Conservation (phyloP, 805 yeast species). For the Yamadazyma ubonensis region DNA sequence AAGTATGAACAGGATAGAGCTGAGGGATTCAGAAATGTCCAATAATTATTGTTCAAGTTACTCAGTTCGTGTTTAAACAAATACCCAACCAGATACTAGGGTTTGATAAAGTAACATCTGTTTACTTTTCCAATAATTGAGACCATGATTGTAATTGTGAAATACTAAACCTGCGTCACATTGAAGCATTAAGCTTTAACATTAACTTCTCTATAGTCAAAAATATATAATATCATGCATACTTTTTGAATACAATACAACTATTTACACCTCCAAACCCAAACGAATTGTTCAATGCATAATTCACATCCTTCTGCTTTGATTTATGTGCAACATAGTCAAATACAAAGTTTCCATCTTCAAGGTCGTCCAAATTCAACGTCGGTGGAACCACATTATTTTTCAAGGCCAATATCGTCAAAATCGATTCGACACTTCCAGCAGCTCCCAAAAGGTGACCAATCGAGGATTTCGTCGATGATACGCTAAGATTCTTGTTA, state of each 20-base stretch:
- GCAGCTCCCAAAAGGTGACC: constrained; percentile 97
- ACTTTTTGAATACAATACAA: constrained; percentile 39
- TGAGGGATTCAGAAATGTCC: too few relatives aligned
- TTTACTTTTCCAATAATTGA: too few relatives aligned
- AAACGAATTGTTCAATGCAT: constrained; percentile 84
- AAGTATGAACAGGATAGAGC: too few relatives aligned
- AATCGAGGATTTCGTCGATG: constrained; percentile 87
- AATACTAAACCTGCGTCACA: too few relatives aligned
- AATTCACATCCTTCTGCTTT: constrained; percentile 37
- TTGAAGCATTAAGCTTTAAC: too few relatives aligned
- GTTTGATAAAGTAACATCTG: too few relatives aligned
- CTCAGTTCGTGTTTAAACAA: too few relatives aligned
- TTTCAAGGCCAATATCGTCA: constrained; percentile 66
- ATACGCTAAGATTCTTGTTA: constrained; percentile 43
- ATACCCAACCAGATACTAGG: too few relatives aligned
- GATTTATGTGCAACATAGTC: constrained; percentile 60
- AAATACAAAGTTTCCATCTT: constrained; percentile 41
- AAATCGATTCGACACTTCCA: constrained; percentile 88
- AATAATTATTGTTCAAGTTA: too few relatives aligned
- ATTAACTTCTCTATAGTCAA: too few relatives aligned
- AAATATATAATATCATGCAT: neutral
- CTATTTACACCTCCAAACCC: constrained; percentile 98
- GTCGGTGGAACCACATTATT: constrained; percentile 73
- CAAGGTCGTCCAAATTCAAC: constrained; percentile 57
- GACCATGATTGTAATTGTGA: too few relatives aligned